phyloP scores from a whole-genome alignment of 75 land plant species.

The Chamaecyparis obtusa region DNA sequence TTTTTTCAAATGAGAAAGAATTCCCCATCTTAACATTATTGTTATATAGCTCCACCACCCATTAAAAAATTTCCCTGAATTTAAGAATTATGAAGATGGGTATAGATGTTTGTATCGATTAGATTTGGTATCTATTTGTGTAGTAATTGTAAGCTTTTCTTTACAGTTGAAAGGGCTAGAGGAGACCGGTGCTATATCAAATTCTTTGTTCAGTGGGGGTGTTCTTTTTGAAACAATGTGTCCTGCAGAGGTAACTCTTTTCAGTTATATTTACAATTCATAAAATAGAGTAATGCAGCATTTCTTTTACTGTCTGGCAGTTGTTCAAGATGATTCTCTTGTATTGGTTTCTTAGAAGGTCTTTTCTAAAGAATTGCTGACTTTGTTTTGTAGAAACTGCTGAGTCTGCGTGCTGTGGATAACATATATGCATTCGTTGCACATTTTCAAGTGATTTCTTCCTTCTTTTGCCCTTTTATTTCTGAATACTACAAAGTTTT shows the following conservation, averaged over 20 bases:
- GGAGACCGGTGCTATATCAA: conserved; percentile 20
- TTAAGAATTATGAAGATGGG: not conserved
- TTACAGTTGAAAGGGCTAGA: conserved; percentile 29
- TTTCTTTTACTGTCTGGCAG: not conserved
- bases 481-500: not conserved
- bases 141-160: not conserved
- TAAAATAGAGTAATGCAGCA: not conserved
- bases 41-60: not conserved
- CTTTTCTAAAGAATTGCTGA: not conserved
- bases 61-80: not conserved
- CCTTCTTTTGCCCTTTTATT: not conserved
- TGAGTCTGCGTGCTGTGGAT: conserved; percentile 32
- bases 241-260: conserved; percentile 21
- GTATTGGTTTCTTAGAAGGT: not conserved
- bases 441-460: conserved; percentile 30
- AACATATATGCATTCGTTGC: conserved; percentile 46
- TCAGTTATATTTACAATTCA: not conserved
- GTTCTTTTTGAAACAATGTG: conserved; percentile 26
- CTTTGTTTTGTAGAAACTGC: conserved; percentile 23
- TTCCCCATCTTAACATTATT: not conserved
- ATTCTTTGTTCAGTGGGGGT: conserved; percentile 21
- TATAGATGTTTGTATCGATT: not conserved
- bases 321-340: not conserved
- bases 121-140: not conserved
- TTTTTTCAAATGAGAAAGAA: not conserved